Evolutionary conservation across 2,329 filamentous ascomycete genomes (phyloP), one percentile per base, ranked within the genome.

Genomic region (Trichoderma sp.): DNA sequence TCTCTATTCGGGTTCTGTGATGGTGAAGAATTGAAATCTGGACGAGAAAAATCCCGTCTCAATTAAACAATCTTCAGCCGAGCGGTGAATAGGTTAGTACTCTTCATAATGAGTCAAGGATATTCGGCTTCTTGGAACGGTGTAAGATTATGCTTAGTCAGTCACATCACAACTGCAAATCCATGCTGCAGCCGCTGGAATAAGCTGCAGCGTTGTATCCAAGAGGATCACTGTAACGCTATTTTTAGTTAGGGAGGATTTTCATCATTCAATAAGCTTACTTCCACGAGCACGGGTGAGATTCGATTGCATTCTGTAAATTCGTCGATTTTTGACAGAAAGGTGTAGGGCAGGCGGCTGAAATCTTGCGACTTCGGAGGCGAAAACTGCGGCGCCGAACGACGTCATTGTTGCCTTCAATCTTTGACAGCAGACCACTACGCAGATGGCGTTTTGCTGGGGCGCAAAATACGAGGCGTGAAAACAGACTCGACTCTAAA

Each of bases 81-180:
- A 58, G 28, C 37, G 34, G 28, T 66, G 52, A 34, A 56, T 58
- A 52, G 26, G 26, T 30, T 66, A n/a, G 46, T 49, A 52, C n/a
- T 66, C 26, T 65, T 18, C 30, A 65, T 56, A 37, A 66, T 58
- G 63, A 66, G 63, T 66, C 63, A 66, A 66, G 13, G n/a, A 21
- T 21, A 16, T 6, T 37, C 21, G 21, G 10, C 24, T 21, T 37
- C 13, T 30, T 14, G 18, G 16, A 13, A 32, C 18, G 13, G 8
- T 56, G 37, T 26, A 64, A 49, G n/a, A 28, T 54, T 63, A 14
- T 58, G 63, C 63, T 66, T 66, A 66, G 63, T 66, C 63, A 66
- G 16, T n/a, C 37, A 37, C 21, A 26, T 58, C 49, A n/a, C 14
- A 18, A 10, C 24, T 13, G 11, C 32, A n/a, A 30, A 54, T 7